phyloP scores from a whole-genome alignment of 768 basidiomycete genomes.

The Pleurotus djamor region DNA sequence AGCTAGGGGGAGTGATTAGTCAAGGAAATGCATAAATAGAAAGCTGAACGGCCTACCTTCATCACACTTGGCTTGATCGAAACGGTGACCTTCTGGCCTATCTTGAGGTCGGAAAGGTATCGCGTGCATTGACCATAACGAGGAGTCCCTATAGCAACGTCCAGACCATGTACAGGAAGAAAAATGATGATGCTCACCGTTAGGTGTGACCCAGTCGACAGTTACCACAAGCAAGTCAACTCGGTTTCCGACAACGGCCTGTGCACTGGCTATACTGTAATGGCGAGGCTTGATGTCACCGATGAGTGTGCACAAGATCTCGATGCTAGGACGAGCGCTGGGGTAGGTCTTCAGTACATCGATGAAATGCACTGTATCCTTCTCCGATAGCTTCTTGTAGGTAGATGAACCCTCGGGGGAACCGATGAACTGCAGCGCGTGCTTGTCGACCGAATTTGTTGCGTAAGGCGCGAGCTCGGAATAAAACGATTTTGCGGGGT shows the following conservation, averaged over 20 bases:
- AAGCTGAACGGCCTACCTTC: constrained; percentile 60
- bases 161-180: background rate
- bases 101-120: constrained; percentile 80
- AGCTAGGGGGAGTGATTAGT: constrained; percentile 43
- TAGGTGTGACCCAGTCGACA: constrained; percentile 89
- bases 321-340: constrained; percentile 80
- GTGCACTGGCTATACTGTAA: constrained; percentile 96
- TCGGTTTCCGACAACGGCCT: constrained; percentile 91
- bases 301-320: constrained; percentile 82
- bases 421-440: constrained; percentile 88
- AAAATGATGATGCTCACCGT: constrained; percentile 49
- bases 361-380: constrained; percentile 92
- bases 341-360: constrained; percentile 78
- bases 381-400: constrained; percentile 95
- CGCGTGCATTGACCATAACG: constrained; percentile 96
- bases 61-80: constrained; percentile 99
- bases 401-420: constrained; percentile 87
- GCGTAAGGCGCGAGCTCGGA: constrained; percentile 82
- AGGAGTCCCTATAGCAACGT: constrained; percentile 48
- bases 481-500: constrained; percentile 95
- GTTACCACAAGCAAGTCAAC: constrained; percentile 96
- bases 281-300: constrained; percentile 97
- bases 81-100: constrained; percentile 93
- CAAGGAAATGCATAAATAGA: constrained; percentile 10
- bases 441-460: constrained; percentile 62